Evolutionary conservation across 2,329 filamentous ascomycete species (phyloP), one percentile per base, ranked within the genome.

Genomic region (Paraconiothyrium brasiliense): DNA sequence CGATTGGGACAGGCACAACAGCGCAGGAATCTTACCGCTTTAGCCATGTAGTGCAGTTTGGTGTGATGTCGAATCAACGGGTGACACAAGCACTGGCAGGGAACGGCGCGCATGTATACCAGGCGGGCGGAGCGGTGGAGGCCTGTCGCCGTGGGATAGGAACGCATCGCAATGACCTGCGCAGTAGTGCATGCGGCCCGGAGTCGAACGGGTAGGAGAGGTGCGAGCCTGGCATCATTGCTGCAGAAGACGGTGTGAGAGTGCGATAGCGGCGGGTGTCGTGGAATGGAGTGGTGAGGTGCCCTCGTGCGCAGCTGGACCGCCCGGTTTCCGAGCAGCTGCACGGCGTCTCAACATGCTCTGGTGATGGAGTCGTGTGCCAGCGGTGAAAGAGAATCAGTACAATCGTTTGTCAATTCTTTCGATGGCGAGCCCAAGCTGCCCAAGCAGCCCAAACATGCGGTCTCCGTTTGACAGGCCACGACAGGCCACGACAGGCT

Each of bases 51-150:
- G 32, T 48, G 32, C 60, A 54, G 56, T 43, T 27, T 43, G 51
- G 59, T 64, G 60, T 50, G 54, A 44, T 65, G 56, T 56, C 65
- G 60, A 67, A 63, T 68, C 63, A 67, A 47, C 48, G 54, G 64
- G 62, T 57, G 60, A 62, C 58, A 64, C 54, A 69, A 66, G 67
- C 62, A 59, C 62, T 37, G 62, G 62, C 58, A 64, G 60, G 67
- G 66, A 60, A 55, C 49, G 44, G 62, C 63, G 56, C 60, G 61
- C 63, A 66, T 50, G 60, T 48, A 48, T 58, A 57, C 69, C 70
- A 70, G 64, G 67, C 69, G 61, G 64, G 63, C 62, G 69, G 67
- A 67, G 64, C 59, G 58, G 37, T 66, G 64, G 58, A 48, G 41
- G 60, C 47, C 54, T 52, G 57, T 48, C 16, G 54, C 64, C 58